Percentiles rank a stretch among this genome's conserved stretches.
phyloP scores from a whole-genome alignment of 257 asterid species.

The Fraxinus excelsior region DNA sequence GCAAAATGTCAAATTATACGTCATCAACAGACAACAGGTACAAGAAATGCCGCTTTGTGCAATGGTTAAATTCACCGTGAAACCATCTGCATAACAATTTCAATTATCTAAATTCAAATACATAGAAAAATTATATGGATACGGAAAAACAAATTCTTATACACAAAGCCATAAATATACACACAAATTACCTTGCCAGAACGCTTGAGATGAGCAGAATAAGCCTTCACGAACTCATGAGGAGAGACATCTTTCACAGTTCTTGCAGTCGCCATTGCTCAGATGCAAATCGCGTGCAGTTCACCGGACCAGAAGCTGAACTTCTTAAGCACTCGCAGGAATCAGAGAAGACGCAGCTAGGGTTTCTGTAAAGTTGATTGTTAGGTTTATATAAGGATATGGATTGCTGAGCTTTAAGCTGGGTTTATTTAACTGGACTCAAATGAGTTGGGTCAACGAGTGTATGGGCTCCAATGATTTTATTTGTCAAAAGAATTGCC shows the following conservation, averaged over 20 bases:
- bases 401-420: not conserved
- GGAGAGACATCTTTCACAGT: constrained; percentile 88
- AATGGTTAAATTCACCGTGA: not conserved
- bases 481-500: no score
- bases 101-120: not conserved
- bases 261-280: constrained; percentile 52
- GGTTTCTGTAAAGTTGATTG: constrained; percentile 27
- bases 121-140: not conserved
- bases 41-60: not conserved
- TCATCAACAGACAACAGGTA: not conserved
- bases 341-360: constrained; percentile 17
- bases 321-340: constrained; percentile 15
- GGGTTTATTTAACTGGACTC: not conserved
- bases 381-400: not conserved
- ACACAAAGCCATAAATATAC: not conserved
- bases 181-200: constrained; percentile 67
- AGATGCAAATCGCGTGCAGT: constrained; percentile 23
- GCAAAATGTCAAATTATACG: not conserved
- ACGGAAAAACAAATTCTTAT: not conserved
- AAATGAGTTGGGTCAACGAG: not conserved
- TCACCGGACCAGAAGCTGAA: constrained; percentile 13
- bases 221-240: constrained; percentile 77
- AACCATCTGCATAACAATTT: not conserved
- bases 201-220: constrained; percentile 77
- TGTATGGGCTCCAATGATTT: not conserved